phyloP scores from a whole-genome alignment of 2,329 filamentous ascomycete species.

The Aspergillus puulaauensis region DNA sequence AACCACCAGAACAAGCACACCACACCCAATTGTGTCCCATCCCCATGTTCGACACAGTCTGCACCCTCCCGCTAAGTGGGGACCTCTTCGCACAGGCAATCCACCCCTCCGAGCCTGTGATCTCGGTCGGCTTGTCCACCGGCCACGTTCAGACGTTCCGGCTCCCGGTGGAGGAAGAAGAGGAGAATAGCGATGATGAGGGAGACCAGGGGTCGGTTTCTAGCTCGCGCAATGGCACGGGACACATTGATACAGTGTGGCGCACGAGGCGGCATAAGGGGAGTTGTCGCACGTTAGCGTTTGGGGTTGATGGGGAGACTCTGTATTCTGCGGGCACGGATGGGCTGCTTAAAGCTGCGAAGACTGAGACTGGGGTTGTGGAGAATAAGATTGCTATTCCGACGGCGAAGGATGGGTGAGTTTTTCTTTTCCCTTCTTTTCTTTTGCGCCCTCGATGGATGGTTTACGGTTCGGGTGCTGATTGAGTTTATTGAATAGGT shows the following conservation, averaged over 20 bases:
- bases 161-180: constrained; percentile 50
- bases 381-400: constrained; percentile 81
- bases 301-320: constrained; percentile 73
- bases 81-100: constrained; percentile 88
- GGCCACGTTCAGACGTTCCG: constrained; percentile 85
- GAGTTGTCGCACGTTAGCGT: constrained; percentile 80
- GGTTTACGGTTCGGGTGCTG: not conserved
- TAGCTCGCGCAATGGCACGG: constrained; percentile 61
- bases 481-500: constrained; percentile 25
- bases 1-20: not conserved
- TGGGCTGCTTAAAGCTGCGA: constrained; percentile 62
- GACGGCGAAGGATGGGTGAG: constrained; percentile 40
- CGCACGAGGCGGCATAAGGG: constrained; percentile 87
- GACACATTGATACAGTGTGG: constrained; percentile 81
- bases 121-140: constrained; percentile 80
- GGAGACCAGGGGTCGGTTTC: constrained; percentile 46
- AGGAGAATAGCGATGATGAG: constrained; percentile 24
- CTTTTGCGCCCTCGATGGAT: not conserved
- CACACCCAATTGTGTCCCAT: not conserved
- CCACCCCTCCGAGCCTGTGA: constrained; percentile 78
- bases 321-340: constrained; percentile 62
- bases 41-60: constrained; percentile 85
- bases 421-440: not conserved
- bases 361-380: constrained; percentile 63
- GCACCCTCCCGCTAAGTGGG: constrained; percentile 78